These are phyloP conservation scores for Sarocladiaceae sp. DNA, from an alignment of 2,329 filamentous ascomycete species.

Conservation along the genomic window DNA sequence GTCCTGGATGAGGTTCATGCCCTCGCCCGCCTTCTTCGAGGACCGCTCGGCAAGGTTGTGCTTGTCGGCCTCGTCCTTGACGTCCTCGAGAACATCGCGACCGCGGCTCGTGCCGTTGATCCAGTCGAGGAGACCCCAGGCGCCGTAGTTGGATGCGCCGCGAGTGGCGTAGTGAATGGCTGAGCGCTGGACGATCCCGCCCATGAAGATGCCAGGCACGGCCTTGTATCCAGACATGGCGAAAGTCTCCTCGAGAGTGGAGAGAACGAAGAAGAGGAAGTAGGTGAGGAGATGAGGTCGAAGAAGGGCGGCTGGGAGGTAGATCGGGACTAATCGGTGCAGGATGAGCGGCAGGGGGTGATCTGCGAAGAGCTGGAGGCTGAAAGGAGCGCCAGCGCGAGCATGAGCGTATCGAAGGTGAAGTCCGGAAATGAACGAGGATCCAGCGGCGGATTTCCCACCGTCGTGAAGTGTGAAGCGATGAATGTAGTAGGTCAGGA, in stretches of 20 bases:
- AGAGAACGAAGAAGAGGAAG: slow-evolving; percentile 55
- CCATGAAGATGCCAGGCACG: slow-evolving; percentile 46
- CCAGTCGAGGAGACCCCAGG: slow-evolving; percentile 59
- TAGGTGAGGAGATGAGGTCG: slow-evolving; percentile 69
- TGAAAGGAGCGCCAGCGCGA: slow-evolving; percentile 49
- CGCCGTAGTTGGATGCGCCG: slow-evolving; percentile 54
- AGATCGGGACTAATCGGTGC: slow-evolving; percentile 57
- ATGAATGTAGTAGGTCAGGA: slow-evolving; percentile 68
- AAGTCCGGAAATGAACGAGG: slow-evolving; percentile 30
- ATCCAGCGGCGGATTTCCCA: slow-evolving; percentile 13
- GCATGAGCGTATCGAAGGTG: slow-evolving; percentile 45
- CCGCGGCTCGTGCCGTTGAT: slow-evolving; percentile 48
- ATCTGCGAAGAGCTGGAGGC: slow-evolving; percentile 59
- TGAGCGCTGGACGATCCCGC: slow-evolving; percentile 39
- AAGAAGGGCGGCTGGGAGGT: slow-evolving; percentile 57
- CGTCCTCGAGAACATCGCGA: slow-evolving; percentile 45
- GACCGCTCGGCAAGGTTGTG: slow-evolving; percentile 41
- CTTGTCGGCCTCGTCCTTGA: slow-evolving; percentile 50
- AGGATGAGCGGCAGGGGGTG: slow-evolving; percentile 61
- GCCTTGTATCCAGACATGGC: slow-evolving; percentile 62
- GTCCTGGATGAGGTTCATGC: slow-evolving; percentile 25
- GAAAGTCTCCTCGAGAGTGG: slow-evolving; percentile 60
- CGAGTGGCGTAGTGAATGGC: slow-evolving; percentile 47
- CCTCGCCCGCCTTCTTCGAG: slow-evolving; percentile 25
- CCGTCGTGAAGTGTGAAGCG: slow-evolving; percentile 59